Base-by-base conservation (phyloP, 1,284 basidiomycete genomes). In the Puccinia novopanici region DNA sequence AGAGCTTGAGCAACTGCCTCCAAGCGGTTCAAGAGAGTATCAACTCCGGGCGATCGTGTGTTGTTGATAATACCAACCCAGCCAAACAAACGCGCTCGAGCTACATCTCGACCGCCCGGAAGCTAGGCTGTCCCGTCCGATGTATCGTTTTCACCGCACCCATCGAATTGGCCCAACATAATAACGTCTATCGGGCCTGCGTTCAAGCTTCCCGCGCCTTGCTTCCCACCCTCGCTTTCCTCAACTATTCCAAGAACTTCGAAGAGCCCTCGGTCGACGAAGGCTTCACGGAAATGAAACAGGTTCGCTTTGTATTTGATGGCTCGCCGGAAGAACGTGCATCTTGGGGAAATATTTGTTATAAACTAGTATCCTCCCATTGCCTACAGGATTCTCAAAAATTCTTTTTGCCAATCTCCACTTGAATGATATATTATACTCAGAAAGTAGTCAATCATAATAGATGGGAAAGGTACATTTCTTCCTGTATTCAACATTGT, bases 91-190 rank as follows among this genome's bases (percentile, higher is more conserved):
- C 1, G 85, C 88, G 0, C 87, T 91, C 0, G 88, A 89, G 1
- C 87, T 91, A 13, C 88, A 92, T 91, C 91, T 80, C 40, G 86
- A 81, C 77, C 15, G 22, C 54, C 15, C 75, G 30, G 50, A 34
- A 75, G 27, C 52, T 79, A 10, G n/a, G 45, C 22, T 74, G 63
- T 73, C 22, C 8, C 15, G 61, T 76, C 59, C 79, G 75, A 24
- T 74, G 92, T 84, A 90, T 95, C 84, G 83, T 88, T 42, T 96
- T 96, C 83, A 87, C 89, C 13, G 90, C 90, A 57, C 89, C 91
- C 0, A 83, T 89, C 34, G 91, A 93, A 72, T 88, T 96, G 3
- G 92, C 93, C 3, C 92, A 91, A 90, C 94, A 96, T 85, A 95
- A 95, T 84, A 95, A 95, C 84, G 85, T 93, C 3, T 95, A 95